Conservation (phyloP, 2,329 filamentous ascomycete species). For the Aspergillus sp. region DNA sequence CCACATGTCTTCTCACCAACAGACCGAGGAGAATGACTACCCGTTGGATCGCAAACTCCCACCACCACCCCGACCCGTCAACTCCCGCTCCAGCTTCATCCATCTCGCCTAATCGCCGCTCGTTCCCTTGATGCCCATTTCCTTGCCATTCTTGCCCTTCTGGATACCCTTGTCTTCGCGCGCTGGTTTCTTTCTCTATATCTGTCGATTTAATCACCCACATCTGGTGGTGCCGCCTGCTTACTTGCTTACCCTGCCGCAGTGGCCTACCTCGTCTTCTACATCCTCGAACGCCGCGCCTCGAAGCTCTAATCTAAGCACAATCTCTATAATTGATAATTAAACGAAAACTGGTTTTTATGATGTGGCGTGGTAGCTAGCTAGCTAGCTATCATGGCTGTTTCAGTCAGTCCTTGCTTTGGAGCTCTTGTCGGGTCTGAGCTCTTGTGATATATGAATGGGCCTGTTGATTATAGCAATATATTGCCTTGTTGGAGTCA, state of each 20-base stretch:
- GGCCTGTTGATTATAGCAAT: neutral
- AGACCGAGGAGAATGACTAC: slow-evolving; percentile 1
- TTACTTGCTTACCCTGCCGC: slow-evolving; percentile 4
- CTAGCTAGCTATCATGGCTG: too few relatives aligned
- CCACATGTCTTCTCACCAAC: slow-evolving; percentile 1
- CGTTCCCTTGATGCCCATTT: slow-evolving; percentile 2
- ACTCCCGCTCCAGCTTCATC: neutral
- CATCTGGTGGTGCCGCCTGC: slow-evolving; percentile 2
- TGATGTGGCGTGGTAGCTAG: too few relatives aligned
- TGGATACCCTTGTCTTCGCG: slow-evolving; percentile 2
- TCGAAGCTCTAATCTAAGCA: slow-evolving; percentile 23
- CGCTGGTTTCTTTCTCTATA: neutral
- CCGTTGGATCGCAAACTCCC: neutral
- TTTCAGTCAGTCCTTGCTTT: too few relatives aligned
- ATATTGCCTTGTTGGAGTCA: neutral
- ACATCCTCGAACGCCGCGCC: slow-evolving; percentile 23
- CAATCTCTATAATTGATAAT: neutral
- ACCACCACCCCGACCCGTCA: neutral
- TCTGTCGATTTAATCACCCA: neutral
- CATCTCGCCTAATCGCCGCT: neutral
- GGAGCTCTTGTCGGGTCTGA: neutral
- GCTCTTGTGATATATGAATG: neutral
- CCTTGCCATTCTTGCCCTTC: slow-evolving; percentile 1
- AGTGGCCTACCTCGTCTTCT: slow-evolving; percentile 26
- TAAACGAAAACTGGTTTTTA: too few relatives aligned